Evolutionary conservation across 805 yeast species (phyloP).

Genomic region (Metschnikowia bowlesiae): DNA sequence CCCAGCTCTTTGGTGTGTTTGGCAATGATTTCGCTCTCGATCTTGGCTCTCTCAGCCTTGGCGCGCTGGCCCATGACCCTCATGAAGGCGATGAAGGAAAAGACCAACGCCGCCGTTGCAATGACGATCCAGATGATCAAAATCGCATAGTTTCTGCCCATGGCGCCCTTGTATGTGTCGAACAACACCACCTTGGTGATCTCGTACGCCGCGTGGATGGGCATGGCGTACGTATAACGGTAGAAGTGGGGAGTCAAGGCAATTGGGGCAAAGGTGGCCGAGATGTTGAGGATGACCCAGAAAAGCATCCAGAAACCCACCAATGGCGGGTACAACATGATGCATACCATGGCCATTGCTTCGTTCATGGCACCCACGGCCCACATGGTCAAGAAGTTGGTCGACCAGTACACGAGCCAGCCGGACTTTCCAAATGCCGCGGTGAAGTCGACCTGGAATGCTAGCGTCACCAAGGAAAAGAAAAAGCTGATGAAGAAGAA

Average conservation of each 20-base stretch:
- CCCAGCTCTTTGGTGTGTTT: constrained; percentile 6
- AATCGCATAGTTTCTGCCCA: constrained; percentile 61
- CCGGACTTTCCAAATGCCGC: constrained; percentile 62
- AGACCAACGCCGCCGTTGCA: constrained; percentile 41
- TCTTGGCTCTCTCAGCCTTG: constrained; percentile 12
- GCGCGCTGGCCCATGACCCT: constrained; percentile 29
- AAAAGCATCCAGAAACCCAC: constrained; percentile 68
- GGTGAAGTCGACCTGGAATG: constrained; percentile 61
- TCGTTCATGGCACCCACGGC: constrained; percentile 78
- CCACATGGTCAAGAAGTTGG: constrained; percentile 61
- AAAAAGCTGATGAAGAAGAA: constrained; percentile 57
- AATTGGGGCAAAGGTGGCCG: constrained; percentile 66
- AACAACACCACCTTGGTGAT: constrained; percentile 56
- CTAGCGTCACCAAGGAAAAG: constrained; percentile 57
- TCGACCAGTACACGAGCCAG: constrained; percentile 70
- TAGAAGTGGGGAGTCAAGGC: constrained; percentile 54
- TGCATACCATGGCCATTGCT: constrained; percentile 49
- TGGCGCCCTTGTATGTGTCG: constrained; percentile 49
- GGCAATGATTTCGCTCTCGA: constrained; percentile 11
- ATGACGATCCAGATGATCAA: constrained; percentile 58
- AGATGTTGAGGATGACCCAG: constrained; percentile 65
- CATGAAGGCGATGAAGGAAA: constrained; percentile 42
- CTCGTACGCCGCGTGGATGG: constrained; percentile 63
- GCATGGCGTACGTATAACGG: constrained; percentile 64
- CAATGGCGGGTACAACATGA: constrained; percentile 55